Evolutionary conservation across 495 filamentous ascomycete genomes (phyloP).

Genomic region (Aspergillus hancockii): DNA sequence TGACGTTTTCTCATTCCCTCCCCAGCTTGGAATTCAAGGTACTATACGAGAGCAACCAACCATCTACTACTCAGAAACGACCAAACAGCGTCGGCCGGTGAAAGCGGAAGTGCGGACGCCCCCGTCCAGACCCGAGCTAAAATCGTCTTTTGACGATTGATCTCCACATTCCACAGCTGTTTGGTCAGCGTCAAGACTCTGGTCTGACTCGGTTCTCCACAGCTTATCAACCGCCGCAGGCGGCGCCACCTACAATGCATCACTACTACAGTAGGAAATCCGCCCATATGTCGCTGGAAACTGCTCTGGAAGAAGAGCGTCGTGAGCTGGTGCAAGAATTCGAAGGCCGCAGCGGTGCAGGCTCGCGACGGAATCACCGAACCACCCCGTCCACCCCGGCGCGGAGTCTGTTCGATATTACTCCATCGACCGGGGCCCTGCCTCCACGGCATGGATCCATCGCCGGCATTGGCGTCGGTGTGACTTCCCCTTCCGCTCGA

Average conservation of each 20-base stretch:
- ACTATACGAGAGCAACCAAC: no score
- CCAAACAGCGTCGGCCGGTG: background rate
- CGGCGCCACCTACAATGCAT: slow-evolving; percentile 15
- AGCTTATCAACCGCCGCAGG: slow-evolving; percentile 23
- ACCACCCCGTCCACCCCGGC: slow-evolving; percentile 35
- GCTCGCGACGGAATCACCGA: slow-evolving; percentile 7
- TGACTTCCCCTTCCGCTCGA: slow-evolving; percentile 23
- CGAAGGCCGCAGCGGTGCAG: slow-evolving; percentile 8
- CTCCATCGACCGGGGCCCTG: slow-evolving; percentile 25
- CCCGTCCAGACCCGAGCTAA: background rate
- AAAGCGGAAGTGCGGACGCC: background rate
- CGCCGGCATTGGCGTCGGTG: slow-evolving; percentile 36
- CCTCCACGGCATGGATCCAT: slow-evolving; percentile 44
- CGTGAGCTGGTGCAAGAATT: slow-evolving; percentile 21
- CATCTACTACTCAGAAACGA: background rate
- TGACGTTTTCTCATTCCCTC: background rate
- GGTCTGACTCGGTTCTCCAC: slow-evolving; percentile 26
- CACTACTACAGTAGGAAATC: slow-evolving; percentile 2
- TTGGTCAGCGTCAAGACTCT: background rate
- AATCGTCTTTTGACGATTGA: slow-evolving; percentile 5
- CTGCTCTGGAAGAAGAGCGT: slow-evolving; percentile 27
- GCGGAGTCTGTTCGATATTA: slow-evolving; percentile 28
- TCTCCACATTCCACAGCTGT: slow-evolving; percentile 15
- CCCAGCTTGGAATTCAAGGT: no score
- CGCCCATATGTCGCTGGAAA: slow-evolving; percentile 12